phyloP scores from a whole-genome alignment of 441 rosid species.

The Iberis amara region DNA sequence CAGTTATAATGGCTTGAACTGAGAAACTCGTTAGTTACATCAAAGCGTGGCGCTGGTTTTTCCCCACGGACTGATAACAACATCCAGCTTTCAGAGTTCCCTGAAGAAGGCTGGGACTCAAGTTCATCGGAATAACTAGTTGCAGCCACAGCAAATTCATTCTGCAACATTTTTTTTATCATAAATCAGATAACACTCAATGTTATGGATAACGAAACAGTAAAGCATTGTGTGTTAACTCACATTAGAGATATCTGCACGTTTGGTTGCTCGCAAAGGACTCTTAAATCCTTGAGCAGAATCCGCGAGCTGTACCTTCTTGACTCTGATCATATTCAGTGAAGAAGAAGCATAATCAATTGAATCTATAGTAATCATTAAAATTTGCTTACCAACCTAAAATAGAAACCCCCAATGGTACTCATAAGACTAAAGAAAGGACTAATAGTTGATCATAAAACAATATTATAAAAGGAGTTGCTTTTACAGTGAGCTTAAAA shows the following conservation, averaged over 20 bases:
- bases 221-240: slow-evolving; percentile 14
- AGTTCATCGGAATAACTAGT: slow-evolving; percentile 46
- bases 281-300: slow-evolving; percentile 62
- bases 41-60: slow-evolving; percentile 75
- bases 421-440: slow-evolving; percentile 15
- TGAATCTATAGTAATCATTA: slow-evolving; percentile 1
- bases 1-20: slow-evolving; percentile 17
- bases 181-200: slow-evolving; percentile 19
- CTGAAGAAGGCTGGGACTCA: slow-evolving; percentile 43
- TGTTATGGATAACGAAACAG: slow-evolving; percentile 3
- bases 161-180: slow-evolving; percentile 33
- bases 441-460: slow-evolving; percentile 2
- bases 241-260: slow-evolving; percentile 46
- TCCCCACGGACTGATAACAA: slow-evolving; percentile 67
- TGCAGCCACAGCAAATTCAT: slow-evolving; percentile 42
- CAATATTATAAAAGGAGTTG: slow-evolving; percentile 20
- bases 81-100: slow-evolving; percentile 82
- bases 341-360: slow-evolving; percentile 2
- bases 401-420: slow-evolving; percentile 9
- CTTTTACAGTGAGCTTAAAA: slow-evolving; percentile 28
- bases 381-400: slow-evolving; percentile 8
- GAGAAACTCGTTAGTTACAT: slow-evolving; percentile 38
- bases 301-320: slow-evolving; percentile 93
- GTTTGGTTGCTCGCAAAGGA: slow-evolving; percentile 66
- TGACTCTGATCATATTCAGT: slow-evolving; percentile 46